Evolutionary conservation across 305 asterid species (phyloP).

Genomic region (Salvia sclarea): DNA sequence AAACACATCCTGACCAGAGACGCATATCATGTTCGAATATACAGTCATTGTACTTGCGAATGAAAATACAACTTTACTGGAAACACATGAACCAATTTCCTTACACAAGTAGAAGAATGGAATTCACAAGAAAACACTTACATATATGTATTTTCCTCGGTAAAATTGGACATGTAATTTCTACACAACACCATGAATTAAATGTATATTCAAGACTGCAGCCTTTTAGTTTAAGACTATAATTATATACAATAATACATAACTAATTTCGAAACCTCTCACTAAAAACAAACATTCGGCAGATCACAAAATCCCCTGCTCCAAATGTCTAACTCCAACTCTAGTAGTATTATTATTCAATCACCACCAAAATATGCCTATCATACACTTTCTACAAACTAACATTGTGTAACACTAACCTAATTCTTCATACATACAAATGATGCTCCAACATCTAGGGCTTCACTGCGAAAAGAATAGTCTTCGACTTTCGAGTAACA

Average conservation of each 20-base stretch:
- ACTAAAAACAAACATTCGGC: slow-evolving; percentile 18
- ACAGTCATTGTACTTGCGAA: no score
- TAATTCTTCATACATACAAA: slow-evolving; percentile 35
- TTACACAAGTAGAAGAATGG: neutral
- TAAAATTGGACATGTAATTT: neutral
- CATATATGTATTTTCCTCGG: neutral
- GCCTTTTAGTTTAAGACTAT: neutral
- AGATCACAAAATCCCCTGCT: slow-evolving; percentile 21
- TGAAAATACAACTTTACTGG: no score
- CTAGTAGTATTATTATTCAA: slow-evolving; percentile 37
- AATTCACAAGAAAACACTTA: no score
- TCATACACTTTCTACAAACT: slow-evolving; percentile 34
- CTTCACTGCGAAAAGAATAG: slow-evolving; percentile 15
- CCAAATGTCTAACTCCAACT: slow-evolving; percentile 1
- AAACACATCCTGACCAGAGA: no score
- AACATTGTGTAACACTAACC: slow-evolving; percentile 32
- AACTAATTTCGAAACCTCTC: neutral
- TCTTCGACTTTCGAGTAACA: slow-evolving; percentile 5
- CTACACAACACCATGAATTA: neutral
- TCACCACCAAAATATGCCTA: slow-evolving; percentile 31
- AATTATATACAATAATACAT: neutral
- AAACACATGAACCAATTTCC: no score
- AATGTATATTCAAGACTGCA: neutral
- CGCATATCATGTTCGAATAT: no score
- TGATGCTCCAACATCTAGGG: slow-evolving; percentile 25